Evolutionary conservation across 768 basidiomycete genomes (phyloP).

Genomic region (Hemileccinum impolitum): DNA sequence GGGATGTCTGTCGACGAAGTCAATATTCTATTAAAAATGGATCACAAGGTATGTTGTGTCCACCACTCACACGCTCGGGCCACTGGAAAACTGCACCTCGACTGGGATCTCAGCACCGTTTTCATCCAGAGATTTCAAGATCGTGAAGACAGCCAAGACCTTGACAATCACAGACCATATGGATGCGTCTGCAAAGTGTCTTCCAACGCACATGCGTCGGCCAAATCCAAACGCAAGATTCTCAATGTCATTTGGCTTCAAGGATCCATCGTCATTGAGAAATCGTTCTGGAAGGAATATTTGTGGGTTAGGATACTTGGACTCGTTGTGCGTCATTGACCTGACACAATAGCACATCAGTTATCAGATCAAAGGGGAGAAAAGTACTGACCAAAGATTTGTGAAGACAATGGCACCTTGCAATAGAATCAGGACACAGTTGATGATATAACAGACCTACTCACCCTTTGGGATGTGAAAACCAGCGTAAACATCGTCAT

Average conservation of each 20-base stretch:
- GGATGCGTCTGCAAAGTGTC: conserved; percentile 12
- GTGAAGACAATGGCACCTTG: not conserved
- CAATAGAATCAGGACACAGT: not conserved
- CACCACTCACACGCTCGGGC: not conserved
- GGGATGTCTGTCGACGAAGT: not conserved
- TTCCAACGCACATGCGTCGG: conserved; percentile 17
- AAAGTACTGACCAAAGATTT: not conserved
- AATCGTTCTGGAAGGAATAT: conserved; percentile 37
- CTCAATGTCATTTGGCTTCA: not conserved
- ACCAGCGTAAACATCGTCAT: conserved; percentile 39
- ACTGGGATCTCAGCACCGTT: conserved; percentile 6
- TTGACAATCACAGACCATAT: conserved; percentile 9
- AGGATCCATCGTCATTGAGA: conserved; percentile 20
- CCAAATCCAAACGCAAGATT: conserved; percentile 17
- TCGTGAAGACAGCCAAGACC: conserved; percentile 6
- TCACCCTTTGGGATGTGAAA: conserved; percentile 45
- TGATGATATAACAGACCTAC: not conserved
- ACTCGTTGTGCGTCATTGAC: conserved; percentile 10
- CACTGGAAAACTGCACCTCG: conserved; percentile 1
- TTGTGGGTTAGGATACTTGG: conserved; percentile 34
- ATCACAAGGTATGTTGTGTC: no score
- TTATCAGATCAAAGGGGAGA: not conserved
- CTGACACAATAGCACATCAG: not conserved
- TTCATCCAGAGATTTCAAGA: conserved; percentile 4
- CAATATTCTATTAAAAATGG: not conserved